phyloP scores from a whole-genome alignment of 1,139 yeast genomes.

The Suhomyces guaymorum region DNA sequence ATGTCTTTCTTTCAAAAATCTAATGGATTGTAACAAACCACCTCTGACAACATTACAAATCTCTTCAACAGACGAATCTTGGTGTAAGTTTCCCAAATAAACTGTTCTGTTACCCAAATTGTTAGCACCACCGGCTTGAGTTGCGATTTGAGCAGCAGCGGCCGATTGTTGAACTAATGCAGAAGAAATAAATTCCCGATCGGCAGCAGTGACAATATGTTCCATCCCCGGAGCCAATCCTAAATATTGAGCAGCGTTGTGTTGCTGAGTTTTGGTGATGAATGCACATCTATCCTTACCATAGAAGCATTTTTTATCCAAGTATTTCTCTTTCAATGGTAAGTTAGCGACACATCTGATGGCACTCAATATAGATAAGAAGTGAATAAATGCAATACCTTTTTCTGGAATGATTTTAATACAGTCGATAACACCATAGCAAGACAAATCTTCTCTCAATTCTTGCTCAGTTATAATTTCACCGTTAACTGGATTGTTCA shows the following conservation, averaged over 20 bases:
- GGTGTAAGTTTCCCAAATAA: slow-evolving; percentile 83
- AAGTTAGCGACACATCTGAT: slow-evolving; percentile 59
- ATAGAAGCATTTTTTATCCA: slow-evolving; percentile 58
- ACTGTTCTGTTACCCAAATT: slow-evolving; percentile 91
- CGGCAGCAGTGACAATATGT: slow-evolving; percentile 78
- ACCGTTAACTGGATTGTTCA: slow-evolving; percentile 51
- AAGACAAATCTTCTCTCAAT: slow-evolving; percentile 48
- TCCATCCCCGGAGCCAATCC: slow-evolving; percentile 92
- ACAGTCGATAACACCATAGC: slow-evolving; percentile 58
- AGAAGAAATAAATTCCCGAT: slow-evolving; percentile 60
- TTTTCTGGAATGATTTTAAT: slow-evolving; percentile 58
- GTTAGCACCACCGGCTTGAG: slow-evolving; percentile 73
- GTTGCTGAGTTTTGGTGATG: slow-evolving; percentile 93
- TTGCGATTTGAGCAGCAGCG: slow-evolving; percentile 73
- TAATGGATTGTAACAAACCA: slow-evolving; percentile 75
- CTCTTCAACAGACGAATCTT: slow-evolving; percentile 84
- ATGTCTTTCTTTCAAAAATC: slow-evolving; percentile 75
- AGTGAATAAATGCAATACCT: slow-evolving; percentile 63
- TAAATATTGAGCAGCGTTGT: slow-evolving; percentile 92
- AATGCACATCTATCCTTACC: slow-evolving; percentile 69
- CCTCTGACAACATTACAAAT: slow-evolving; percentile 94
- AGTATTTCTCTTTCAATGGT: slow-evolving; percentile 55
- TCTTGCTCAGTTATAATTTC: slow-evolving; percentile 59
- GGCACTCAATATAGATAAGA: slow-evolving; percentile 57
- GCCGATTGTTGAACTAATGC: slow-evolving; percentile 68